phyloP scores from a whole-genome alignment of 2,329 filamentous ascomycete genomes.

The Penicillium sp. region DNA sequence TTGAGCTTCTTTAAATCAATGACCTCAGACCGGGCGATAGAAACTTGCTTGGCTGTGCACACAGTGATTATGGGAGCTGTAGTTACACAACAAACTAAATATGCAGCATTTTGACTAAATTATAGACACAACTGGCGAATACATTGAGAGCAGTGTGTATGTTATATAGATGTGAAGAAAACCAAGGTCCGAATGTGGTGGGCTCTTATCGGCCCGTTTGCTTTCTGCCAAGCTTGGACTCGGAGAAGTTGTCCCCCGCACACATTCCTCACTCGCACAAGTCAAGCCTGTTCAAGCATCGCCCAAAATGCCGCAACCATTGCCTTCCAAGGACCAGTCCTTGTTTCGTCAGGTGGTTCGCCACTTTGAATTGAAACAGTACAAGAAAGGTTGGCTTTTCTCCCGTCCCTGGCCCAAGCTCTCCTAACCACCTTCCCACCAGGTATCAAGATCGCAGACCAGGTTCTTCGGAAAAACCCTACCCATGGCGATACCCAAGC shows the following conservation, averaged over 20 bases:
- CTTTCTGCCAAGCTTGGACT: conserved; percentile 28
- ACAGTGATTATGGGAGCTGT: not conserved
- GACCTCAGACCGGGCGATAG: too few species aligned
- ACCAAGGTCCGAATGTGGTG: not conserved
- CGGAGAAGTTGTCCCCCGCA: conserved; percentile 36
- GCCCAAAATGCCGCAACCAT: conserved; percentile 48
- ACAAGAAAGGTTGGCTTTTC: conserved; percentile 70
- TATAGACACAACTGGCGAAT: not conserved
- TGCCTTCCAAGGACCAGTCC: conserved; percentile 80
- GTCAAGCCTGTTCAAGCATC: conserved; percentile 27
- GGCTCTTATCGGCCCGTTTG: conserved; percentile 24
- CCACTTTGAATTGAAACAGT: conserved; percentile 97
- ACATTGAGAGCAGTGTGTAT: not conserved
- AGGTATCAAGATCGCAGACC: conserved; percentile 93
- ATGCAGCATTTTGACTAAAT: not conserved
- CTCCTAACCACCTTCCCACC: conserved; percentile 24
- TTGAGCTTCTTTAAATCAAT: too few species aligned
- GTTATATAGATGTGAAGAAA: not conserved
- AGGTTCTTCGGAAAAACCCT: conserved; percentile 91
- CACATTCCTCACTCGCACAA: conserved; percentile 39
- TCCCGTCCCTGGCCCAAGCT: conserved; percentile 1
- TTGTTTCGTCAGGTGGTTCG: conserved; percentile 95
- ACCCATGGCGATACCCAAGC: conserved; percentile 98
- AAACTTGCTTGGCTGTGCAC: too few species aligned
- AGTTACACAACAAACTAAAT: not conserved